These are phyloP conservation scores for Chaetoceros muelleri DNA, from an alignment of 108 stramenopile genomes.

Conservation along the genomic window DNA sequence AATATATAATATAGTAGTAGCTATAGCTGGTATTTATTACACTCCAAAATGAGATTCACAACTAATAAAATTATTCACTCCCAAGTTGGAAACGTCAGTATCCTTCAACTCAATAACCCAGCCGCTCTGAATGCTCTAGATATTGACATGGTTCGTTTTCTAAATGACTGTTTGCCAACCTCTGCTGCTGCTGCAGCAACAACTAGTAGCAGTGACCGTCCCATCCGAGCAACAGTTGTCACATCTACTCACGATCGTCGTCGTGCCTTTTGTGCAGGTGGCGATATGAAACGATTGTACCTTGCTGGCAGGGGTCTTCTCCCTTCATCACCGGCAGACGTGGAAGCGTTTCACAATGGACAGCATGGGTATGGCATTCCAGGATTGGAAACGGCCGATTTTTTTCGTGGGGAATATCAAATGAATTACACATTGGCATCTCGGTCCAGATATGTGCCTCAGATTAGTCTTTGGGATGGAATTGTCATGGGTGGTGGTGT, in stretches of 20 bases:
- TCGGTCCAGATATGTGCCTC: constrained; percentile 23
- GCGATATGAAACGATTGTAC: constrained; percentile 80
- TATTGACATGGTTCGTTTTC: constrained; percentile 40
- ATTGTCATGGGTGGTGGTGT: constrained; percentile 99
- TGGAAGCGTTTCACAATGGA: constrained; percentile 8
- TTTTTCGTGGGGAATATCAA: constrained; percentile 86
- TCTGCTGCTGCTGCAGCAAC: not conserved
- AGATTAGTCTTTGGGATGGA: constrained; percentile 93
- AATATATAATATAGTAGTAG: too few relatives aligned
- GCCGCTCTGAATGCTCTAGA: constrained; percentile 45
- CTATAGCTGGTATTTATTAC: too few relatives aligned
- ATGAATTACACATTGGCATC: constrained; percentile 71
- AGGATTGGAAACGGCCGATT: constrained; percentile 28
- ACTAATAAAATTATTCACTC: constrained; percentile 63
- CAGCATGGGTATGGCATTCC: constrained; percentile 10
- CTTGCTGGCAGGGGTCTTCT: constrained; percentile 14
- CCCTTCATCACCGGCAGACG: not conserved
- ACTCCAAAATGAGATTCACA: constrained; percentile 31
- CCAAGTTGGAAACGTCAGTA: constrained; percentile 41
- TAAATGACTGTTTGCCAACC: constrained; percentile 31
- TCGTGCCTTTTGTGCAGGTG: constrained; percentile 88
- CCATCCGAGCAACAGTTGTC: constrained; percentile 38
- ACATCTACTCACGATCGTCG: constrained; percentile 35
- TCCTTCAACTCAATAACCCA: constrained; percentile 62
- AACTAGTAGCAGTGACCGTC: not conserved